phyloP scores from a whole-genome alignment of 148 eudicot species.

The Nepenthes mirabilis region DNA sequence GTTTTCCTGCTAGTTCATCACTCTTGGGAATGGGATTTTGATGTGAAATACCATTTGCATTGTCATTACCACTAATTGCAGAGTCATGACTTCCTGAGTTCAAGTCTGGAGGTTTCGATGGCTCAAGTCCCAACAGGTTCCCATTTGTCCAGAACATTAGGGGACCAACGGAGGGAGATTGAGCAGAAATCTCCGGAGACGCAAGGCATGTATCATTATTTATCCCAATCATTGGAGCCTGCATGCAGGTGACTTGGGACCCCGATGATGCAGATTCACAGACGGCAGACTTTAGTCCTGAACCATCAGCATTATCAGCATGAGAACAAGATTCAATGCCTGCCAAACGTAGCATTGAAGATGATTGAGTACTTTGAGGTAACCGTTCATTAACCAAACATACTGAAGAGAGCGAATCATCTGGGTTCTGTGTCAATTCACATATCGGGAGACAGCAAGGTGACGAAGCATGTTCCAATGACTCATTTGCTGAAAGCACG shows the following conservation, averaged over 20 bases:
- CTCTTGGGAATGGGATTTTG: conserved; percentile 7
- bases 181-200: conserved; percentile 12
- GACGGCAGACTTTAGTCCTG: conserved; percentile 15
- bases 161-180: conserved; percentile 27
- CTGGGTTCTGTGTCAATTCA: conserved; percentile 3
- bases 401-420: conserved; percentile 5
- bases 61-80: conserved; percentile 5
- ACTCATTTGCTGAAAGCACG: conserved; percentile 5
- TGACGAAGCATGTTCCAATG: conserved; percentile 9
- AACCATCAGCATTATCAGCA: conserved; percentile 12
- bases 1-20: conserved; percentile 14
- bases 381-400: conserved; percentile 16
- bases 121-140: conserved; percentile 68
- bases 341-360: conserved; percentile 3
- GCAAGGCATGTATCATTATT: not conserved
- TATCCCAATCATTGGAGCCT: conserved; percentile 5
- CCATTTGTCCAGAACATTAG: conserved; percentile 81
- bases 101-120: conserved; percentile 81
- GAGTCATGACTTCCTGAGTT: conserved; percentile 17
- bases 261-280: conserved; percentile 17
- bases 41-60: conserved; percentile 8
- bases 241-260: conserved; percentile 6
- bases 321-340: conserved; percentile 5
- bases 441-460: not conserved
- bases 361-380: conserved; percentile 11